Evolutionary conservation across 1,284 basidiomycete species (phyloP), one percentile per base, ranked within the genome.

Genomic region (Hypsizygus ulmarius): DNA sequence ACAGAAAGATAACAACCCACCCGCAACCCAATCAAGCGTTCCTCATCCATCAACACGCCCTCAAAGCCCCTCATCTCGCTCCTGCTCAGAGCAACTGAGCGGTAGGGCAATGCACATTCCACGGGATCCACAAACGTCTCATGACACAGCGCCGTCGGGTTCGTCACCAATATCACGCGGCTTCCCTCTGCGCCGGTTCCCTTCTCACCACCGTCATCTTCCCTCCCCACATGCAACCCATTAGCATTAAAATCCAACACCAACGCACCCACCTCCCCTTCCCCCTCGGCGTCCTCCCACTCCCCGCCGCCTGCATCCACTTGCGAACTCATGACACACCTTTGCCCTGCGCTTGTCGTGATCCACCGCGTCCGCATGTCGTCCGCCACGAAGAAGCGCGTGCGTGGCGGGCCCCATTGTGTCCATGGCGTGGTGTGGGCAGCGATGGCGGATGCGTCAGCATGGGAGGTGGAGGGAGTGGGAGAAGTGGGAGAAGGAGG

Each of bases 21-120:
- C 39, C 39, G 21, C 43, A 75, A 51, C 6, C 75, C 75, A 28
- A 80, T 54, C 16, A 79, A 61, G 49, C 74, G 65, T 48, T 75
- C 73, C 52, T 79, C 74, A 41, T 79, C 76, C 49, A 78, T 64
- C 50, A 79, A 45, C 19, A 75, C 65, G 5, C 72, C 74, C 37
- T 70, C 63, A 49, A 66, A 68, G 14, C 19, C 39, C 11, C 56
- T 50, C 12, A 45, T 42, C 3, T 32, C 43, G 9, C 12, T n/a
- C n/a, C 36, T 8, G 35, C 5, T 19, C 21, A 65, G 64, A 10
- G 57, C 51, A 40, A 57, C 62, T 45, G 67, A 64, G 2, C 70
- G 57, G 50, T 69, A 75, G 12, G 70, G 68, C 39, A 77, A 39
- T 10, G 50, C 43, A 12, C 66, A 67, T 18, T 50, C 46, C 3